These are phyloP conservation scores for Hordeum pubiflorum DNA, from an alignment of 202 grass and related monocot species.

Conservation along the genomic window DNA sequence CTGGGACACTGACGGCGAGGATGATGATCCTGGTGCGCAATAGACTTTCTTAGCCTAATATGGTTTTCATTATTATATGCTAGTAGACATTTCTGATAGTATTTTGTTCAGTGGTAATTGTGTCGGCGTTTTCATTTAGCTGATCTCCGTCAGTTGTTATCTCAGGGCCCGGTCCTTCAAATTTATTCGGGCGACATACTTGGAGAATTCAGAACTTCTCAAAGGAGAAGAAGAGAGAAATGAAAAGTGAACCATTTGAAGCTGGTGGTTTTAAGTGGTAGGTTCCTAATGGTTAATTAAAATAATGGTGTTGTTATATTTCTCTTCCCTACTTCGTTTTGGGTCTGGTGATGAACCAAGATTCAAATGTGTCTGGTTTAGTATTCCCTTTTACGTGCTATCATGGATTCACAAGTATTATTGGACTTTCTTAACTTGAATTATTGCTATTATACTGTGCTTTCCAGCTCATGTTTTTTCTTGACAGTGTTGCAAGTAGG, in stretches of 20 bases:
- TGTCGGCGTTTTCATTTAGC: conserved; percentile 8
- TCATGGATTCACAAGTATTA: conserved; percentile 6
- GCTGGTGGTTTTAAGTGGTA: conserved; percentile 94
- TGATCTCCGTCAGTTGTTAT: conserved; percentile 23
- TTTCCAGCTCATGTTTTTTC: conserved; percentile 13
- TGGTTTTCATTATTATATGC: neutral
- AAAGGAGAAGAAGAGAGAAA: conserved; percentile 89
- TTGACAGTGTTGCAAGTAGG: conserved; percentile 16
- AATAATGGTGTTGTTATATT: conserved; percentile 14
- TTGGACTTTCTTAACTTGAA: conserved; percentile 8
- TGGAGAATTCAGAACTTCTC: conserved; percentile 92
- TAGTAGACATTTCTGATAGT: neutral
- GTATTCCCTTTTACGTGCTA: neutral
- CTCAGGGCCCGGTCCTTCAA: conserved; percentile 60
- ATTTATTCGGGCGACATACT: conserved; percentile 63
- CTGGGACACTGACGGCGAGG: conserved; percentile 60
- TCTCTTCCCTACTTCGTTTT: conserved; percentile 1
- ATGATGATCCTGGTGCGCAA: conserved; percentile 48
- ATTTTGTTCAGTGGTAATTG: conserved; percentile 1
- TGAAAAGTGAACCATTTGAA: conserved; percentile 85
- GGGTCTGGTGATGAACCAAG: conserved; percentile 12
- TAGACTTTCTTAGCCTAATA: neutral
- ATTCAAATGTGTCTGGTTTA: neutral
- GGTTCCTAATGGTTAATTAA: conserved; percentile 14
- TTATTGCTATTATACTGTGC: conserved; percentile 3